phyloP scores from a whole-genome alignment of 352 stramenopile genomes.

The Phytophthora vignae region DNA sequence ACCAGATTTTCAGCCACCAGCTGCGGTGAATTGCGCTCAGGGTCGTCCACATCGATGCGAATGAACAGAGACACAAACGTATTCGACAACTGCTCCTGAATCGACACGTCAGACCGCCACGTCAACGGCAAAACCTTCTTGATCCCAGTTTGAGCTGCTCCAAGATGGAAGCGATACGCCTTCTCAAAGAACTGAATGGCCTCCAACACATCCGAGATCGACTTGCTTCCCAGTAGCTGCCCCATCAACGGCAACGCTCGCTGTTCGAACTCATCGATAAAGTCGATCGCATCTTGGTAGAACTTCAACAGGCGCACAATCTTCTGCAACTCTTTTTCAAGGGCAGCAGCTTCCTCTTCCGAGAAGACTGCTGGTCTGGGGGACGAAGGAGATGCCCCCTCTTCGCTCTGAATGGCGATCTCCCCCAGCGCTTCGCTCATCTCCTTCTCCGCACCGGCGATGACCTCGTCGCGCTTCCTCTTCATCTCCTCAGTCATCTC shows the following conservation, averaged over 20 bases:
- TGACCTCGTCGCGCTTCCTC: slow-evolving; percentile 75
- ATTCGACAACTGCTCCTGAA: slow-evolving; percentile 92
- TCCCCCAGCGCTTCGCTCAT: slow-evolving; percentile 61
- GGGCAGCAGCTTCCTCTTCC: slow-evolving; percentile 49
- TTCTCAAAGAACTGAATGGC: slow-evolving; percentile 95
- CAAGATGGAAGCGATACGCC: slow-evolving; percentile 90
- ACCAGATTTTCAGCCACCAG: slow-evolving; percentile 73
- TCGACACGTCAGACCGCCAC: slow-evolving; percentile 88
- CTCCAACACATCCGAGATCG: slow-evolving; percentile 93
- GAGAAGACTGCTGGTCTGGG: slow-evolving; percentile 22
- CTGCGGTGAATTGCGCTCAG: slow-evolving; percentile 49
- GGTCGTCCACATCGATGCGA: slow-evolving; percentile 52
- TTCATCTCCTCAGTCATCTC: slow-evolving; percentile 73
- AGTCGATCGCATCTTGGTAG: slow-evolving; percentile 91
- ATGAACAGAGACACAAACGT: slow-evolving; percentile 84
- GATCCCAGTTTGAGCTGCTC: slow-evolving; percentile 91
- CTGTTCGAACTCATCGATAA: slow-evolving; percentile 93
- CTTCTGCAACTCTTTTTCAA: slow-evolving; percentile 77
- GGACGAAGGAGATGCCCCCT: background rate
- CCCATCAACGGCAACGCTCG: slow-evolving; percentile 78
- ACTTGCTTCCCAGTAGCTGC: slow-evolving; percentile 91
- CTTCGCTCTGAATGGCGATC: slow-evolving; percentile 25
- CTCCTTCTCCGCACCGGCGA: slow-evolving; percentile 82
- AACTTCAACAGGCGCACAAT: slow-evolving; percentile 91
- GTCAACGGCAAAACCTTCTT: slow-evolving; percentile 93